phyloP scores from a whole-genome alignment of 73 alveolate genomes.

The Paramecium biaurelia region DNA sequence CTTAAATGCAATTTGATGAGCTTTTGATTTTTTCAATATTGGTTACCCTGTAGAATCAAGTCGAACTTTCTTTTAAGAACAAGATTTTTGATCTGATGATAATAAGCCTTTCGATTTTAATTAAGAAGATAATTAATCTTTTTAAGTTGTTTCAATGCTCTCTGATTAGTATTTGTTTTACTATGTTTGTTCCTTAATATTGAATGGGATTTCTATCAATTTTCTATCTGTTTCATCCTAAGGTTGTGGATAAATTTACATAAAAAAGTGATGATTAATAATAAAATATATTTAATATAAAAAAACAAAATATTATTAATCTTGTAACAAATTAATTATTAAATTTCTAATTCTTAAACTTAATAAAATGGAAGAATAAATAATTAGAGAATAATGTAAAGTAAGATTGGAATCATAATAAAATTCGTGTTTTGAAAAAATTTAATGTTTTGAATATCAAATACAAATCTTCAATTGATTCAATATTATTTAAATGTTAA shows the following conservation, averaged over 20 bases:
- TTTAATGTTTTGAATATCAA: neutral
- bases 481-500: neutral
- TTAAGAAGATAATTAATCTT: neutral
- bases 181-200: neutral
- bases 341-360: neutral
- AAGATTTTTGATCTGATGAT: neutral
- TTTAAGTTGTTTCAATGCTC: neutral
- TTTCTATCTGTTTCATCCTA: constrained; percentile 7
- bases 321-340: neutral
- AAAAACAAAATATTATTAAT: neutral
- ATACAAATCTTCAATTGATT: neutral
- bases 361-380: neutral
- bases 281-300: neutral
- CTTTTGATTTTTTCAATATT: neutral
- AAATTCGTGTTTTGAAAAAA: neutral
- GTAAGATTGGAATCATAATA: neutral
- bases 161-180: neutral
- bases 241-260: constrained; percentile 28
- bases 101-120: neutral
- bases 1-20: neutral
- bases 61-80: neutral
- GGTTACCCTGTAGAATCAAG: neutral
- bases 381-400: neutral
- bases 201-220: neutral
- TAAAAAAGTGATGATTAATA: neutral